Base-by-base conservation (phyloP, 2,329 filamentous ascomycete genomes). In the Trichoderma gracile region DNA sequence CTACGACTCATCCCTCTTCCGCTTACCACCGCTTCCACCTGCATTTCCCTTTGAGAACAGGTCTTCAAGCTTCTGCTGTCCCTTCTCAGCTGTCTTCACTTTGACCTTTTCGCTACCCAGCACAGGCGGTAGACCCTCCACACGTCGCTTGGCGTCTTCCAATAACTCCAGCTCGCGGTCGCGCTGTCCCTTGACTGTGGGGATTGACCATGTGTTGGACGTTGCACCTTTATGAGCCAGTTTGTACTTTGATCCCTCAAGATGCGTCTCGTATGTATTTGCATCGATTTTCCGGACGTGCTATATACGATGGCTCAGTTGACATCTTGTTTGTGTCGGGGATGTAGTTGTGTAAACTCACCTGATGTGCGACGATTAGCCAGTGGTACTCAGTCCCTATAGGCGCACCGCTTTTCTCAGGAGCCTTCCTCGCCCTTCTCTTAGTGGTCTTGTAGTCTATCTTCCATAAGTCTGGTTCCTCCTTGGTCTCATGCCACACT, bases 41-140 rank as follows among this genome's bases (percentile, higher is more conserved):
- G 12, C 5, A 47, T 21, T 21, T 21, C 45, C 19, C 25, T 47
- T 47, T 12, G 47, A 50, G 21, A 50, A 50, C 23, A 50, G 25
- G 10, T 50, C 47, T 27, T 50, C 47, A 30, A 50, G 47, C 47
- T 50, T 50, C 25, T 50, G 47, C 47, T 50, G 47, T 25, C 47
- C 23, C 47, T 50, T 50, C 25, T 50, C 47, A 8, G 6, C 23
- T 15, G 21, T n/a, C 15, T 27, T 27, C 15, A 50, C 47, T 9
- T n/a, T 50, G 21, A 50, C 47, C 14, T 50, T 50, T 25, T 50
- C 47, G 15, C 47, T 30, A 17, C 23, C 47, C 25, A 30, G 27
- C 12, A 50, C 47, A n/a, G 47, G 47, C 47, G 23, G 47, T 6
- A 50, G 27, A 7, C 47, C 47, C 27, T 50, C 4, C 15, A 50